Percentiles rank a stretch among this genome's conserved stretches.
phyloP scores from a whole-genome alignment of 2,329 filamentous ascomycete genomes.

The Neofusicoccum parvum region DNA sequence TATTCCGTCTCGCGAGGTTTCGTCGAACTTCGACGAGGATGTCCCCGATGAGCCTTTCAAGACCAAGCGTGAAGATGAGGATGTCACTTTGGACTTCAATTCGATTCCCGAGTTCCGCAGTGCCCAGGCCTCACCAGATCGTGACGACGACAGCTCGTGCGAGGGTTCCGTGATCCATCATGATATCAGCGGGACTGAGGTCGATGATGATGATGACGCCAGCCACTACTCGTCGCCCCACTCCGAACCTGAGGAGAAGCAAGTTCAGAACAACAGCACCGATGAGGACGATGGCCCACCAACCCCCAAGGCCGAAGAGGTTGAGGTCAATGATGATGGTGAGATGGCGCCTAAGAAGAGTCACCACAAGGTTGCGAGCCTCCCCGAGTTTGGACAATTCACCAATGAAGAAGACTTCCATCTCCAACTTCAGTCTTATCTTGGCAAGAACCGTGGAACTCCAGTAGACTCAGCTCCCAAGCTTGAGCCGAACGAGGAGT shows the following conservation, averaged over 20 bases:
- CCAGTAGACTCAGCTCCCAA: conserved; percentile 34
- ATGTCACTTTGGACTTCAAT: conserved; percentile 60
- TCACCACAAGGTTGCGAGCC: conserved; percentile 15
- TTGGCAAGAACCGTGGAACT: conserved; percentile 41
- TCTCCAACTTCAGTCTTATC: conserved; percentile 56
- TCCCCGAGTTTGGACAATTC: conserved; percentile 55
- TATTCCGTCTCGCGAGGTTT: conserved; percentile 81
- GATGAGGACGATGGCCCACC: conserved; percentile 47
- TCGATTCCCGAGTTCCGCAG: conserved; percentile 63
- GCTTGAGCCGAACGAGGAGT: conserved; percentile 42
- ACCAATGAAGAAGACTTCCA: conserved; percentile 55
- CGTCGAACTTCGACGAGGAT: conserved; percentile 60
- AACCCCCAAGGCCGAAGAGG: conserved; percentile 45
- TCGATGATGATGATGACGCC: conserved; percentile 58
- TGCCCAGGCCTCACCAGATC: conserved; percentile 47
- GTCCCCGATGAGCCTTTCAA: conserved; percentile 66
- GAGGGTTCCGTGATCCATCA: conserved; percentile 62
- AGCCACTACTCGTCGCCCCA: conserved; percentile 55
- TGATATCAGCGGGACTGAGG: conserved; percentile 34
- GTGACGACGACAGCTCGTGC: conserved; percentile 28
- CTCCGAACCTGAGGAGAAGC: conserved; percentile 33
- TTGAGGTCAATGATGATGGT: conserved; percentile 25
- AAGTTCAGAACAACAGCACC: conserved; percentile 36
- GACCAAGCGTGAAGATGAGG: conserved; percentile 58
- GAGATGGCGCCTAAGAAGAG: not conserved